Base-by-base conservation (phyloP, 2,329 filamentous ascomycete genomes). In the Ceratocystiopsis sp. region DNA sequence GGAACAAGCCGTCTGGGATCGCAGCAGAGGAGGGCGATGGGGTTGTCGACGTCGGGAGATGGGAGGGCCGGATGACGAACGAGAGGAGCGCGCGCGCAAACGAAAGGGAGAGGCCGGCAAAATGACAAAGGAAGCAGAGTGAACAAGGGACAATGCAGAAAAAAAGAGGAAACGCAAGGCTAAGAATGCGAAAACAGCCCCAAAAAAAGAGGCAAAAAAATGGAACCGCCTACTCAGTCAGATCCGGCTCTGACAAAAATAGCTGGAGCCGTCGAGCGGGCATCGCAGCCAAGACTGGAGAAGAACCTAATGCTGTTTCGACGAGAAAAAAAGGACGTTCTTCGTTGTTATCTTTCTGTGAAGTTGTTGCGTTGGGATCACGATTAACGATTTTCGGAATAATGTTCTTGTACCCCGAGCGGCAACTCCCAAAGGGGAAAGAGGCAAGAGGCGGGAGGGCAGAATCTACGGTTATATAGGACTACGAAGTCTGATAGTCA, bases 71-170 rank as follows among this genome's bases (percentile, higher is more conserved):
- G 33, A 25, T 17, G 42, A 38, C 37, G 42, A 33, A 35, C 6
- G 18, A 21, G 29, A 52, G 50, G 50, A 46, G 44, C 46, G 51
- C 46, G 51, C 46, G 18, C 17, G 42, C 25, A 29, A 29, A 29
- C 6, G 25, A 29, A 29, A 29, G 7, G 25, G 25, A 29, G 25
- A 29, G 25, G 35, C 36, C 35, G 17, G 33, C 34, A 41, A 36
- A 36, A 16, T 14, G 41, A 21, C 38, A 32, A 16, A 25, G 41
- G 21, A 36, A 38, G 17, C 15, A 13, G 19, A n/a, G 19, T 33
- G 33, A 42, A 38, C 32, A 35, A 16, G 21, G 37, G 38, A 16
- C 35, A 39, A 33, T 25, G 25, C 32, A 38, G 37, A 29, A 37
- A 34, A 19, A 37, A 32, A 42, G 21, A 35, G 41, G 33, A 33